Evolutionary conservation across 2,329 filamentous ascomycete genomes (phyloP).

Genomic region (Simplicillium sp.): DNA sequence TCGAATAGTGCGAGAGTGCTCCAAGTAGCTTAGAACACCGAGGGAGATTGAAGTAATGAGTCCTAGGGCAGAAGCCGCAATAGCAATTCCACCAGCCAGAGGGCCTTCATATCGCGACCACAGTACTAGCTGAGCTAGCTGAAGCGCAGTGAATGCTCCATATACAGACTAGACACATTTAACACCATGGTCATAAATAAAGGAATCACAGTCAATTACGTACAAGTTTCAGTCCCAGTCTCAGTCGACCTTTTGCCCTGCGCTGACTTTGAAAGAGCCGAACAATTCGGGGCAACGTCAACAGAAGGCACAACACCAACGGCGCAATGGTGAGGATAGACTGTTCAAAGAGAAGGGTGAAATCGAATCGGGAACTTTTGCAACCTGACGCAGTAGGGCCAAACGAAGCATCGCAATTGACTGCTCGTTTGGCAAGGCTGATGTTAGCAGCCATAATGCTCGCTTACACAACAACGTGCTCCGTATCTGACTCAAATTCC

Average conservation of each 20-base stretch:
- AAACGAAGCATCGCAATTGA: constrained; percentile 1
- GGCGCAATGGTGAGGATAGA: constrained; percentile 2
- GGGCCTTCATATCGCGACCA: not conserved
- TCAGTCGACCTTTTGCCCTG: constrained; percentile 1
- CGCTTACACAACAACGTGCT: too few species aligned
- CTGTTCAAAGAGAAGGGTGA: constrained; percentile 4
- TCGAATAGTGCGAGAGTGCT: constrained; percentile 21
- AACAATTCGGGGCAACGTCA: not conserved
- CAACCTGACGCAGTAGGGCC: constrained; percentile 1
- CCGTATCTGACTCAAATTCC: too few species aligned
- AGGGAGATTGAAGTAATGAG: constrained; percentile 15
- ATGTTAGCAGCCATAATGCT: too few species aligned
- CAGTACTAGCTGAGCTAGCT: not conserved
- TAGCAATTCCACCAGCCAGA: not conserved
- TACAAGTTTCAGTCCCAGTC: not conserved
- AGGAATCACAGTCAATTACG: not conserved
- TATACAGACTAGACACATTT: not conserved
- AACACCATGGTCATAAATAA: not conserved
- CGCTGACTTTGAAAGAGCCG: not conserved
- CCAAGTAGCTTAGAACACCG: constrained; percentile 16
- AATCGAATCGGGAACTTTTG: constrained; percentile 1
- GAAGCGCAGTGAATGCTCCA: not conserved
- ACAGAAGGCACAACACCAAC: not conserved
- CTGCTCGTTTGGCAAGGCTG: not conserved
- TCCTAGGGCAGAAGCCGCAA: constrained; percentile 15